Base-by-base conservation (phyloP, 805 yeast genomes). In the Candida corydali region DNA sequence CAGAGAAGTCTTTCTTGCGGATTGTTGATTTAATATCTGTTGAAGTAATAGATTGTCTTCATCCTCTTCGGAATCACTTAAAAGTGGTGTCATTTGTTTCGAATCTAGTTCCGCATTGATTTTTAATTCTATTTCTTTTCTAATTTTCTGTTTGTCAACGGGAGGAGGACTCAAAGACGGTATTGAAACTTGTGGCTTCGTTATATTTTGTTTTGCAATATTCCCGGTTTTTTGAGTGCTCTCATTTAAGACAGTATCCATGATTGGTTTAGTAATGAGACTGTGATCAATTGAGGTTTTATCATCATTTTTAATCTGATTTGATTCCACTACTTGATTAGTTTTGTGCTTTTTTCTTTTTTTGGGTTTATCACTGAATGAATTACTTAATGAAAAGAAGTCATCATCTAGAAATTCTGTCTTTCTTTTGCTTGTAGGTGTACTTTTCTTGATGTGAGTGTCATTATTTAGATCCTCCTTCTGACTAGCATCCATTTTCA, bases 301-400 rank as follows among this genome's bases (percentile, higher is more conserved):
- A n/a, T n/a, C n/a, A n/a, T n/a, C n/a, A n/a, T n/a, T n/a, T n/a
- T n/a, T n/a, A n/a, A n/a, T n/a, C n/a, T n/a, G n/a, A 17, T 32
- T 19, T 16, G 26, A 24, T 8, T 17, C 22, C 20, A 6, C n/a
- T 10, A 15, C 29, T 16, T 35, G 24, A 17, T 30, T 39, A 17
- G 26, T 26, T 25, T 31, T 32, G n/a, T 35, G 30, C 33, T 39
- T 43, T 17, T 20, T 15, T 33, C 44, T 47, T 32, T 39, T 39
- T 31, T 37, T 40, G 31, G 47, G 46, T 19, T 46, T 46, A 33
- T 39, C 42, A 12, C 39, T 40, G 8, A 28, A 31, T 5, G 38
- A 38, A 8, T 38, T 33, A 9, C 49, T 41, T 12, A 57, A 38
- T 7, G 57, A 55, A 40, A 61, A 61, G 43, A 59, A 59, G 32